Evolutionary conservation across 129 eudicot genomes (phyloP).

Genomic region (Pulicaria dysenterica): DNA sequence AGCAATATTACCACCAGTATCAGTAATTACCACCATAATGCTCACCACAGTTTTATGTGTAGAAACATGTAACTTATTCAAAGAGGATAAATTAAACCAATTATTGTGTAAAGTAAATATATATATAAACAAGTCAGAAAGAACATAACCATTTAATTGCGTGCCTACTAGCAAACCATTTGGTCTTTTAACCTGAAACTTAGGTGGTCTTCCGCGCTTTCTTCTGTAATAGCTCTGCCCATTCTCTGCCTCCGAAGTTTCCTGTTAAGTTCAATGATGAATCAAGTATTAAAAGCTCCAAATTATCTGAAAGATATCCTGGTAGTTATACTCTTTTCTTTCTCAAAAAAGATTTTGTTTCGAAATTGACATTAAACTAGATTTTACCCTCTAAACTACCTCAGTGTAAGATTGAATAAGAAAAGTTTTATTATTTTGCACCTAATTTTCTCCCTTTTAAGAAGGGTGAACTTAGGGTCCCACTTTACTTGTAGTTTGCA

Average conservation of each 20-base stretch:
- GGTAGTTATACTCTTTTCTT: neutral
- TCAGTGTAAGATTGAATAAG: neutral
- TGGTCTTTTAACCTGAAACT: neutral
- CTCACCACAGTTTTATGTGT: neutral
- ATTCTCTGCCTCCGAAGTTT: neutral
- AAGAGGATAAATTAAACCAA: neutral
- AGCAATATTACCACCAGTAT: no score
- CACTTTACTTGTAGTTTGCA: neutral
- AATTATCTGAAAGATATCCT: neutral
- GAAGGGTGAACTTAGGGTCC: neutral
- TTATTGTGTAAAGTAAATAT: neutral
- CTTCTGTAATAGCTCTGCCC: slow-evolving; percentile 7
- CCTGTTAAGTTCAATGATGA: slow-evolving; percentile 7
- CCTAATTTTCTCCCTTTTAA: neutral
- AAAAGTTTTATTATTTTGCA: neutral
- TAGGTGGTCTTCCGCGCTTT: slow-evolving; percentile 14
- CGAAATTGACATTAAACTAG: neutral
- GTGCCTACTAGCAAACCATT: slow-evolving; percentile 18
- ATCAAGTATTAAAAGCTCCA: neutral
- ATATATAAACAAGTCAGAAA: neutral
- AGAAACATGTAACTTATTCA: neutral
- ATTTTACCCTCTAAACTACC: neutral
- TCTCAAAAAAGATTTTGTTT: neutral
- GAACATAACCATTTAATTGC: neutral
- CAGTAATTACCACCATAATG: neutral